Base-by-base conservation (phyloP, 2,329 filamentous ascomycete species). In the Ophiostoma novo-ulmi region DNA sequence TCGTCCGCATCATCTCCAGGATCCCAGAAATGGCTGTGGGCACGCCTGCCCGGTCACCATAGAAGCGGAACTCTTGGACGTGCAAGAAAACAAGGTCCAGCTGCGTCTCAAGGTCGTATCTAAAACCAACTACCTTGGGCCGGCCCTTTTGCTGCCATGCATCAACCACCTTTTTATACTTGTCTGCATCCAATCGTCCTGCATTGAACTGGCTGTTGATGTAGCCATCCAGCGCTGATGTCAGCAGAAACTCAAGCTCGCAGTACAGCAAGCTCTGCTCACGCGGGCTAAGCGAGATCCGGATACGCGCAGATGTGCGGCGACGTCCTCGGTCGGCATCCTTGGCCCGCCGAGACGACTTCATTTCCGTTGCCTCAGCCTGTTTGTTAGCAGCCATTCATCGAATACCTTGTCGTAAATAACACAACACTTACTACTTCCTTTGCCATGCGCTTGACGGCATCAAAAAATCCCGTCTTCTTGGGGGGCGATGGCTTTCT, bases 101-200 rank as follows among this genome's bases (percentile, higher is more conserved):
- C 77, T 88, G 86, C 0, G 85, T 87, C 78, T 88, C 85, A 2
- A 88, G 76, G 72, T 88, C 85, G 76, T 86, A 88, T 22, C 85
- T 84, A 76, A 87, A 88, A 14, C 84, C 83, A 31, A 85, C 77
- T 10, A 88, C 85, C 70, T 80, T 82, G 6, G 85, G 85, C 0
- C 84, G 84, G 55, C 85, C 85, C 73, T 83, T 82, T 63, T 81
- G 79, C 35, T 80, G 77, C 86, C 85, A 88, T 5, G 75, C 76
- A 68, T 87, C 84, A 1, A 82, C 80, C 8, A 87, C 77, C 72
- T 81, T 82, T 74, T 84, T 84, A 72, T 85, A 81, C 75, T 85
- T 84, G 73, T 82, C 81, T 0, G 82, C 78, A 6, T 84, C 80
- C 5, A 88, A 79, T 1, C 84, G 84, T n/a, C 85, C 86, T n/a